Base-by-base conservation (phyloP, 768 basidiomycete species). In the Scleroderma bovista region DNA sequence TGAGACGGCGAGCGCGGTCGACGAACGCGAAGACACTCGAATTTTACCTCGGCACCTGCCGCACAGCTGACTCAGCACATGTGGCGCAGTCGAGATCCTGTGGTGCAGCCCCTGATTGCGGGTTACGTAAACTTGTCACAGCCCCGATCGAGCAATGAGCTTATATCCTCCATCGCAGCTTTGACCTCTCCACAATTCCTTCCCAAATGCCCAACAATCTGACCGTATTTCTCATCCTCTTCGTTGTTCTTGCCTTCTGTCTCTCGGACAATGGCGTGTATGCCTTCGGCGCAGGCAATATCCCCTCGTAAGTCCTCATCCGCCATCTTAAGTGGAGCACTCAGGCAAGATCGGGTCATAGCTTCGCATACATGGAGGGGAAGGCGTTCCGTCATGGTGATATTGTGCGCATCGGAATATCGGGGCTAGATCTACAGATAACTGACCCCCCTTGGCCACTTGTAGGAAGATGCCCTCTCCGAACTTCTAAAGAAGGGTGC, bases 361-460 rank as follows among this genome's bases (percentile, higher is more conserved):
- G 87, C 19, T 90, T 83, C 62, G 84, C 88, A 6, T 94, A 86
- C 65, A 78, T 94, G 68, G 92, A 94, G 64, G 90, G 87, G 34
- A 81, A 76, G 55, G 88, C 88, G 1, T 89, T 88, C 69, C 73
- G 91, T 42, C 93, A 96, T 62, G 93, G 93, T 38, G 92, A 96
- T 67, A 93, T 96, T 44, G 80, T 80, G 34, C 50, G 77, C 74
- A 72, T 10, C 56, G 58, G 7, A 23, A 4, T 36, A 43, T 43
- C 20, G 33, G 20, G 43, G 23, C 11, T 19, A 44, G 54, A 70
- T 45, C 6, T 15, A 10, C 23, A 39, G 45, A 5, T 4, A 29
- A 29, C 26, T 50, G 26, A 51, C 55, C 32, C 59, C 50, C 54
- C 57, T 12, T 10, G 16, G 15, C 59, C 4, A 55, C 3, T 54